phyloP scores from a whole-genome alignment of 768 basidiomycete genomes.

The Chalciporus sphaerocephalus region DNA sequence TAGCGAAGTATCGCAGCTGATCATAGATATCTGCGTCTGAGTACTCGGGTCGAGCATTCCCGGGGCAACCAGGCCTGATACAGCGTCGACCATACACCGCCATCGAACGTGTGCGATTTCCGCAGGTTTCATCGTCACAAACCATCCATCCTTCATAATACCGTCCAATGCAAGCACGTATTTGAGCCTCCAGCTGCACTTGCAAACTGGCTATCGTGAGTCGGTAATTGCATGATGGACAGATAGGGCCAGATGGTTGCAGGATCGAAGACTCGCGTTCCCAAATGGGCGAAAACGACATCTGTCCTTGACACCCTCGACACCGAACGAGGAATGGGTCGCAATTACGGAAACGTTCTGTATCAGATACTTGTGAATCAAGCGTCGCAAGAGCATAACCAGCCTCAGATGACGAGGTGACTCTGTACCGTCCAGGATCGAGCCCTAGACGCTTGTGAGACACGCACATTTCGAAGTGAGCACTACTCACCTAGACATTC shows the following conservation, averaged over 20 bases:
- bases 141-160: conserved; percentile 90
- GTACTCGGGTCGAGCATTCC: conserved; percentile 49
- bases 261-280: conserved; percentile 69
- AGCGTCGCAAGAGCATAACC: conserved; percentile 64
- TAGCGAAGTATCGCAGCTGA: conserved; percentile 80
- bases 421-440: conserved; percentile 54
- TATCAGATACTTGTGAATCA: conserved; percentile 86
- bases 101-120: conserved; percentile 87
- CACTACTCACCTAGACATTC: conserved; percentile 80
- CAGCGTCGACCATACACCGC: conserved; percentile 86
- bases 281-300: conserved; percentile 54
- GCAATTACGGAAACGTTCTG: conserved; percentile 79
- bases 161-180: conserved; percentile 66
- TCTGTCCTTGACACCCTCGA: conserved; percentile 59
- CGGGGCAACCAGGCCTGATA: conserved; percentile 37
- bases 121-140: conserved; percentile 85
- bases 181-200: conserved; percentile 82
- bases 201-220: conserved; percentile 62
- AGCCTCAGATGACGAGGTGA: conserved; percentile 47
- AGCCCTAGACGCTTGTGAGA: conserved; percentile 39
- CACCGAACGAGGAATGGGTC: conserved; percentile 73
- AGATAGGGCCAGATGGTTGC: conserved; percentile 59
- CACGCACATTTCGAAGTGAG: not conserved
- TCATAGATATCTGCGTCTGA: conserved; percentile 82
- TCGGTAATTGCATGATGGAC: conserved; percentile 57